A percentile compares a stretch with the other conserved stretches of the same genome.
phyloP scores from a whole-genome alignment of 352 stramenopile genomes.

The Pseudoperonospora humuli region DNA sequence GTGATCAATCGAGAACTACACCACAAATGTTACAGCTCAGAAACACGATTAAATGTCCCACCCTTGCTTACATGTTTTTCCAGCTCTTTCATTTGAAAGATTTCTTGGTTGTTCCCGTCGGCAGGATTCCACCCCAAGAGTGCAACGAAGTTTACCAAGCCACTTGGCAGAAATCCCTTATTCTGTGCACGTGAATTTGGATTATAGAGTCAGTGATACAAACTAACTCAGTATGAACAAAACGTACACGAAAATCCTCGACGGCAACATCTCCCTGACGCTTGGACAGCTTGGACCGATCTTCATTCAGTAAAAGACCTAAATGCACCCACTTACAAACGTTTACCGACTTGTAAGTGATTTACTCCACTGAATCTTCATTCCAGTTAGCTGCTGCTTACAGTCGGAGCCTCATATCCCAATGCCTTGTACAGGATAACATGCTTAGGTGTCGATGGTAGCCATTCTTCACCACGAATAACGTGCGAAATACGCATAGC shows the following conservation, averaged over 20 bases:
- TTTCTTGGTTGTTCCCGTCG: conserved; percentile 94
- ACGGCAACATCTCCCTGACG: conserved; percentile 95
- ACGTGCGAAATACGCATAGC: conserved; percentile 97
- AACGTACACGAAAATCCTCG: conserved; percentile 91
- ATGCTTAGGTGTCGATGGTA: conserved; percentile 88
- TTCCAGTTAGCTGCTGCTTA: conserved; percentile 12
- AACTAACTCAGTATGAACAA: background rate
- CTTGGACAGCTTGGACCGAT: conserved; percentile 98
- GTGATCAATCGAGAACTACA: conserved; percentile 76
- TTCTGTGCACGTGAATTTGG: conserved; percentile 32
- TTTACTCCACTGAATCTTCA: background rate
- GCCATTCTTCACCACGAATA: conserved; percentile 94
- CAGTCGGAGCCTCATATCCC: conserved; percentile 57
- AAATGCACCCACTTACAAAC: conserved; percentile 76
- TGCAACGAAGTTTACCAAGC: conserved; percentile 97
- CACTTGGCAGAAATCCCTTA: conserved; percentile 93
- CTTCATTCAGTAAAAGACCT: conserved; percentile 94
- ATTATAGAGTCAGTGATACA: background rate
- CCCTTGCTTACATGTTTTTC: conserved; percentile 35
- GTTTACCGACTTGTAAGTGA: background rate
- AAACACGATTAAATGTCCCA: background rate
- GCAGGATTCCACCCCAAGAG: conserved; percentile 95
- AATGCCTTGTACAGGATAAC: conserved; percentile 87
- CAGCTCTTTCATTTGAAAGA: conserved; percentile 93
- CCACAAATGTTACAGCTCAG: background rate